phyloP scores from a whole-genome alignment of 208 protist species.

The Balamuthia mandrillaris region DNA sequence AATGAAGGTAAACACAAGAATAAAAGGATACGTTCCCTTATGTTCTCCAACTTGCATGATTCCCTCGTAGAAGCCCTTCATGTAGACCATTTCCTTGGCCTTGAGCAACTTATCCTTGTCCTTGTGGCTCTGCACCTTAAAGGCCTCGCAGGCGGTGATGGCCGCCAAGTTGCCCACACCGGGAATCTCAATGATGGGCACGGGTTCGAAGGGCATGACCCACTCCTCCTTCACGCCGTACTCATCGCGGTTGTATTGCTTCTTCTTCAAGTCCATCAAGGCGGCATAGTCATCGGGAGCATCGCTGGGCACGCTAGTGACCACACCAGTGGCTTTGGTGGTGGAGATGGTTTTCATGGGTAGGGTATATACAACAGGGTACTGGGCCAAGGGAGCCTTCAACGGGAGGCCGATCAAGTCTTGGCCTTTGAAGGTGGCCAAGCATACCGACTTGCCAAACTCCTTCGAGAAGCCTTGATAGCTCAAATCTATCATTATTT shows the following conservation, averaged over 20 bases:
- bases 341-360: constrained; percentile 96
- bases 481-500: constrained; percentile 69
- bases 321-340: constrained; percentile 95
- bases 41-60: constrained; percentile 76
- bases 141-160: constrained; percentile 86
- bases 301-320: constrained; percentile 96
- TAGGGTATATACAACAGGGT: constrained; percentile 91
- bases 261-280: constrained; percentile 89
- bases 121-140: constrained; percentile 93
- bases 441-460: constrained; percentile 77
- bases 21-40: constrained; percentile 34
- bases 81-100: constrained; percentile 96
- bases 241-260: constrained; percentile 87
- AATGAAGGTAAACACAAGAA: constrained; percentile 40
- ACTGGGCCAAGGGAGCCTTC: constrained; percentile 82
- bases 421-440: constrained; percentile 85
- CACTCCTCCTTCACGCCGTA: constrained; percentile 79
- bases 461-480: constrained; percentile 89
- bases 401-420: constrained; percentile 91
- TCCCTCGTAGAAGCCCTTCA: constrained; percentile 97
- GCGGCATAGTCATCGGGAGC: constrained; percentile 98
- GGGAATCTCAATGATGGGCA: constrained; percentile 93
- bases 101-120: constrained; percentile 89
- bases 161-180: constrained; percentile 82
- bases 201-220: constrained; percentile 82